Percentiles rank a stretch among this genome's conserved stretches.
These are phyloP conservation scores for Candida wancherniae DNA, from an alignment of 805 yeast genomes.

Conservation along the genomic window DNA sequence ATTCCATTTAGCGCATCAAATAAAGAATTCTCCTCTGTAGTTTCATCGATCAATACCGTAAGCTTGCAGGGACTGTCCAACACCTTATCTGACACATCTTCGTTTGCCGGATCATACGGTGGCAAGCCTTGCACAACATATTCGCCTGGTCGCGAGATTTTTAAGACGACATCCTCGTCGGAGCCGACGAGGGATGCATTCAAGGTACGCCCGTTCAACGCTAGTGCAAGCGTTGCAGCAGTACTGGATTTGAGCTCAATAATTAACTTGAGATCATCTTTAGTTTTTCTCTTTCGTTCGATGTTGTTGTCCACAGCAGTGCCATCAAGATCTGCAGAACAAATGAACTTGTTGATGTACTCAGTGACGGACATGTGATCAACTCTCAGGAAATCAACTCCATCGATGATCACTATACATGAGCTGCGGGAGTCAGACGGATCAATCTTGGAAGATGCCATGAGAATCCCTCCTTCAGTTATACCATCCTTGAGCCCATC, in stretches of 20 bases:
- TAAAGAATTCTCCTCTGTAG: constrained; percentile 40
- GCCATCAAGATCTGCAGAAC: constrained; percentile 37
- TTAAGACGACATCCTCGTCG: constrained; percentile 5
- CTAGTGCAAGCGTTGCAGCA: constrained; percentile 51
- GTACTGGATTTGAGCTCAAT: constrained; percentile 48
- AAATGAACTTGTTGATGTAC: constrained; percentile 42
- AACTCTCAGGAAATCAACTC: constrained; percentile 28
- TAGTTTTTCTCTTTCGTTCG: constrained; percentile 31
- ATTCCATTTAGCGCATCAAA: constrained; percentile 37
- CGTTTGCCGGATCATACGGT: constrained; percentile 13
- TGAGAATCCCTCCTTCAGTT: constrained; percentile 25
- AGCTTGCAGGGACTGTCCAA: constrained; percentile 45
- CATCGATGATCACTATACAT: constrained; percentile 26
- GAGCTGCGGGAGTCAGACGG: constrained; percentile 35
- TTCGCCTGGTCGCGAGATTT: constrained; percentile 31
- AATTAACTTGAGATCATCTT: constrained; percentile 36
- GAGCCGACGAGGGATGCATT: constrained; percentile 22
- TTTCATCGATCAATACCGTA: constrained; percentile 44
- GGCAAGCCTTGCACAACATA: constrained; percentile 28
- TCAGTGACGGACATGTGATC: constrained; percentile 39
- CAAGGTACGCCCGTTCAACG: constrained; percentile 34
- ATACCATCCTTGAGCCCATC: constrained; percentile 36
- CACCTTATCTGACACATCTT: constrained; percentile 24
- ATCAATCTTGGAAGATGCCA: constrained; percentile 32
- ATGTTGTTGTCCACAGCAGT: constrained; percentile 31